Evolutionary conservation across 495 filamentous ascomycete genomes (phyloP).

Genomic region (Lepraria neglecta): DNA sequence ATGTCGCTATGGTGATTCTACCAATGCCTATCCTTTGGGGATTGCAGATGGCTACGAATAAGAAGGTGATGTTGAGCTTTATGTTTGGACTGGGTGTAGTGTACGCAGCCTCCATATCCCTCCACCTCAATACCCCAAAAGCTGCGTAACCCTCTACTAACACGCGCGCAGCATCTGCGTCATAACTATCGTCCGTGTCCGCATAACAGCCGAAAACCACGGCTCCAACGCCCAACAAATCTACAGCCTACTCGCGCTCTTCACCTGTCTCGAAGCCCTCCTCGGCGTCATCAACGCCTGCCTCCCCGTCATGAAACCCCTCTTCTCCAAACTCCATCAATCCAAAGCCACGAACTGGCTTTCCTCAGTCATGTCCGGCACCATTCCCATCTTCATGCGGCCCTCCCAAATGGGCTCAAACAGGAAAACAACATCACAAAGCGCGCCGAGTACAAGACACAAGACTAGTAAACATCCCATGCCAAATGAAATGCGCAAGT

Average conservation of each 20-base stretch:
- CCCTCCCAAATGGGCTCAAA: constrained; percentile 12
- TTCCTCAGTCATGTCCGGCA: constrained; percentile 15
- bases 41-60: constrained; percentile 35
- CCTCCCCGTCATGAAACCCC: constrained; percentile 26
- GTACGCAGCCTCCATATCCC: background rate
- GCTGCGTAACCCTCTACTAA: too few relatives aligned
- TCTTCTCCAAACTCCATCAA: constrained; percentile 17
- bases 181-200: constrained; percentile 16
- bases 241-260: constrained; percentile 21
- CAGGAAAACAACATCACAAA: background rate
- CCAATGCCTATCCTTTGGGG: constrained; percentile 44
- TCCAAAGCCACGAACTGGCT: constrained; percentile 14
- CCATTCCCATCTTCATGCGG: constrained; percentile 15
- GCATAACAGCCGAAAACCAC: constrained; percentile 9
- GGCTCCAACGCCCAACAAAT: constrained; percentile 16
- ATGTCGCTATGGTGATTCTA: constrained; percentile 37
- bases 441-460: too few relatives aligned
- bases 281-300: constrained; percentile 26
- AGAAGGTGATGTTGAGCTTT: constrained; percentile 28
- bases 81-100: constrained; percentile 26
- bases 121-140: too few relatives aligned
- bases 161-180: constrained; percentile 19
- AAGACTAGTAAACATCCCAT: background rate
- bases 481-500: background rate
- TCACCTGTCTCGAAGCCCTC: constrained; percentile 19